Conservation (phyloP, 805 yeast species). For the Candida khao-thaluensis region DNA sequence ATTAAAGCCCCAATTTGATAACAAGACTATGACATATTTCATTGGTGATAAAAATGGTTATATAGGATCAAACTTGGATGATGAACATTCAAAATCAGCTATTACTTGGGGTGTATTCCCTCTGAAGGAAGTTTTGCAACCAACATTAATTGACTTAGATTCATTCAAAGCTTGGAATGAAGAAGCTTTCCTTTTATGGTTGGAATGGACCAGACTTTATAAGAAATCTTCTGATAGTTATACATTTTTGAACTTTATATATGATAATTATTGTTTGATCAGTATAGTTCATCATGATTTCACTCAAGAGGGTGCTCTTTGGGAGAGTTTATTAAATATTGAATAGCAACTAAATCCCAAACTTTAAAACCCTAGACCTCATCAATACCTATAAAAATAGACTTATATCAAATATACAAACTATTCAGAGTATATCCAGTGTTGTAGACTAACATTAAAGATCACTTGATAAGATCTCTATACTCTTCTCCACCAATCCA, state of each 20-base stretch:
- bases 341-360: constrained; percentile 15
- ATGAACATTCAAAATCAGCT: constrained; percentile 57
- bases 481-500: constrained; percentile 37
- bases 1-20: constrained; percentile 36
- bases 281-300: constrained; percentile 86
- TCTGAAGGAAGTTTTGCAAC: constrained; percentile 81
- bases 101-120: constrained; percentile 99
- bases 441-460: no score
- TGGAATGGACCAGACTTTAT: constrained; percentile 87
- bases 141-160: constrained; percentile 89
- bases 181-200: constrained; percentile 89
- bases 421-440: no score
- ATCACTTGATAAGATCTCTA: constrained; percentile 35
- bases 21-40: constrained; percentile 67
- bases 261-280: constrained; percentile 69
- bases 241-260: constrained; percentile 58
- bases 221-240: constrained; percentile 55
- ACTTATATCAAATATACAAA: no score
- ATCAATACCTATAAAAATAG: no score
- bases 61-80: constrained; percentile 59
- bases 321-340: constrained; percentile 57
- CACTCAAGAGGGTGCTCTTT: constrained; percentile 66
- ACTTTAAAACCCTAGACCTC: constrained; percentile 10
- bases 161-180: constrained; percentile 96
- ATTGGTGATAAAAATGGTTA: constrained; percentile 61